Percentiles rank a stretch among this genome's conserved stretches.
Conservation (phyloP, 2,329 filamentous ascomycete species). For the Xylaria hypoxylon region DNA sequence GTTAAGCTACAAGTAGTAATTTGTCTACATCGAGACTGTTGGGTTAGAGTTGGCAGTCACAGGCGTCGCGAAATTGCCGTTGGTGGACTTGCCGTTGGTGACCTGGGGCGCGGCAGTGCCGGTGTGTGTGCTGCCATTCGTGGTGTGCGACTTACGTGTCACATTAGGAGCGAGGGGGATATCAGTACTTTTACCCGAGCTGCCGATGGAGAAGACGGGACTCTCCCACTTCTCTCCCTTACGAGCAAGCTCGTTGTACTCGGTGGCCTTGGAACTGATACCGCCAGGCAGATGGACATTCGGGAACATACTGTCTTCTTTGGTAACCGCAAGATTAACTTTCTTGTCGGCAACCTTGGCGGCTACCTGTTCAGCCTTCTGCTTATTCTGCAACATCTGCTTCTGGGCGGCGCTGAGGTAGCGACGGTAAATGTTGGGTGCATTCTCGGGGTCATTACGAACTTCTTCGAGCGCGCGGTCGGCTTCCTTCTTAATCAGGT, state of each 20-base stretch:
- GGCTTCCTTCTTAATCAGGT: constrained; percentile 84
- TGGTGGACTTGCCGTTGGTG: constrained; percentile 8
- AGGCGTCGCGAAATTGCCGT: constrained; percentile 30
- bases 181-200: constrained; percentile 76
- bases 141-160: constrained; percentile 58
- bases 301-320: constrained; percentile 90
- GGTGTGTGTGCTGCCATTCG: constrained; percentile 33
- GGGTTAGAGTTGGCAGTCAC: background rate
- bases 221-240: constrained; percentile 97
- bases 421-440: constrained; percentile 85
- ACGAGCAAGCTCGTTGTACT: constrained; percentile 87
- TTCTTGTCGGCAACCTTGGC: constrained; percentile 75
- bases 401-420: constrained; percentile 82
- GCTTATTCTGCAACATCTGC: constrained; percentile 78
- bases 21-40: constrained; percentile 17
- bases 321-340: constrained; percentile 85
- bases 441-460: constrained; percentile 75
- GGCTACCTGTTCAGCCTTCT: constrained; percentile 74
- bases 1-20: background rate
- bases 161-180: constrained; percentile 72
- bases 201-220: constrained; percentile 89
- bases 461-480: constrained; percentile 76
- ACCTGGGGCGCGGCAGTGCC: constrained; percentile 35
- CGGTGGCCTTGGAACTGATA: constrained; percentile 91
- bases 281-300: constrained; percentile 86